Percentiles rank a stretch among this genome's conserved stretches.
phyloP scores from a whole-genome alignment of 148 eudicot species.

The Vaccinium darrowii region DNA sequence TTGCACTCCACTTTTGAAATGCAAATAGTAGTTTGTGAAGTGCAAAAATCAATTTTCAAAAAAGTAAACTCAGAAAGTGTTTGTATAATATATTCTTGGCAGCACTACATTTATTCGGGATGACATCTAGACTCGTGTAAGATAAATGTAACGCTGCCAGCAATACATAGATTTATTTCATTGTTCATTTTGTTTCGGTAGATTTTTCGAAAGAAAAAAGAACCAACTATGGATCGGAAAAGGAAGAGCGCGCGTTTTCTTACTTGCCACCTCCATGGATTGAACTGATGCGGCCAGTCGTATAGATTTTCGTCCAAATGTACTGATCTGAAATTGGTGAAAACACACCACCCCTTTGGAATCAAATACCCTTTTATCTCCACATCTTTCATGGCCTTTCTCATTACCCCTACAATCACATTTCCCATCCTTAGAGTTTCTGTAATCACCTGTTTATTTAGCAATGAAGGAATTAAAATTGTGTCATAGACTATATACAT shows the following conservation, averaged over 20 bases:
- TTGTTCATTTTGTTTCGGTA: too few species aligned
- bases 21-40: too few species aligned
- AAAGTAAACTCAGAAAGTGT: too few species aligned
- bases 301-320: conserved; percentile 65
- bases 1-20: too few species aligned
- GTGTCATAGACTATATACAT: not conserved
- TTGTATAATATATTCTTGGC: too few species aligned
- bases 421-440: conserved; percentile 86
- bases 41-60: too few species aligned
- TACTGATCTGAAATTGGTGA: conserved; percentile 75
- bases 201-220: too few species aligned
- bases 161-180: too few species aligned
- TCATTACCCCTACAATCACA: conserved; percentile 75
- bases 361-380: conserved; percentile 76
- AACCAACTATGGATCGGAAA: not conserved
- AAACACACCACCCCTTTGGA: conserved; percentile 87
- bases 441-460: conserved; percentile 61
- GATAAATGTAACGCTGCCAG: too few species aligned
- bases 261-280: conserved; percentile 98
- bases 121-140: too few species aligned
- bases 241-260: conserved; percentile 12
- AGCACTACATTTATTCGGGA: too few species aligned
- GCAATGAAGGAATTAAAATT: not conserved
- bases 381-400: conserved; percentile 85
- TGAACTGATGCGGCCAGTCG: conserved; percentile 59